Percentiles rank a stretch among this genome's conserved stretches.
Evolutionary conservation across 2,329 filamentous ascomycete genomes (phyloP).

Genomic region (Teratosphaeria destructans): DNA sequence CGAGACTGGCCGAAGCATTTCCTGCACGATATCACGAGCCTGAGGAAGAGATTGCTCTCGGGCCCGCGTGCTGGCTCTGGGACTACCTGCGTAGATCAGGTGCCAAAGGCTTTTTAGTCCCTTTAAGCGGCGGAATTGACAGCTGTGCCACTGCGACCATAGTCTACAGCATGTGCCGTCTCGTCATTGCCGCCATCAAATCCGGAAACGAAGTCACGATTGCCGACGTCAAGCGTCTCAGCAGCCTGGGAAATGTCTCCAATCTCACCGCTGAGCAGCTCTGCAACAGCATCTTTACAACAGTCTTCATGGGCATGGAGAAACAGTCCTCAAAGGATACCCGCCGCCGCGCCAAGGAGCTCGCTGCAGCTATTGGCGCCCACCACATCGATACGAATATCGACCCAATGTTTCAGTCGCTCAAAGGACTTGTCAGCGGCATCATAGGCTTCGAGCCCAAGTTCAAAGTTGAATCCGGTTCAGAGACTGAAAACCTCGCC

Average conservation of each 20-base stretch:
- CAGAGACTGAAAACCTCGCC: conserved; percentile 49
- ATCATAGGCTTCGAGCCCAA: conserved; percentile 51
- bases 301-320: conserved; percentile 60
- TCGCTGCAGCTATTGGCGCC: conserved; percentile 53
- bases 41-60: conserved; percentile 58
- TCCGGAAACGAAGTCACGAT: conserved; percentile 46
- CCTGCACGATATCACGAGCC: conserved; percentile 47
- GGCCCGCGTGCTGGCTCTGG: conserved; percentile 57
- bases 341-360: conserved; percentile 51
- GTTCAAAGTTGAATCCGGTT: conserved; percentile 56
- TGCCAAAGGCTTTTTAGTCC: conserved; percentile 46
- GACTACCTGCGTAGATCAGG: conserved; percentile 47
- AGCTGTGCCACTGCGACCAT: conserved; percentile 46
- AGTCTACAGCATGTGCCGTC: conserved; percentile 39
- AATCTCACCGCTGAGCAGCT: conserved; percentile 47
- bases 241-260: conserved; percentile 41
- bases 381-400: conserved; percentile 68
- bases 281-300: conserved; percentile 49
- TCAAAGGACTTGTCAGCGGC: conserved; percentile 48
- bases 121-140: conserved; percentile 52
- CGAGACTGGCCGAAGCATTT: conserved; percentile 35
- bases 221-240: conserved; percentile 42
- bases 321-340: conserved; percentile 57
- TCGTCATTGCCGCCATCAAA: conserved; percentile 45
- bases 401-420: conserved; percentile 53